These are phyloP conservation scores for Phaeoacremonium minimum DNA, from an alignment of 2,329 filamentous ascomycete species.

Conservation along the genomic window DNA sequence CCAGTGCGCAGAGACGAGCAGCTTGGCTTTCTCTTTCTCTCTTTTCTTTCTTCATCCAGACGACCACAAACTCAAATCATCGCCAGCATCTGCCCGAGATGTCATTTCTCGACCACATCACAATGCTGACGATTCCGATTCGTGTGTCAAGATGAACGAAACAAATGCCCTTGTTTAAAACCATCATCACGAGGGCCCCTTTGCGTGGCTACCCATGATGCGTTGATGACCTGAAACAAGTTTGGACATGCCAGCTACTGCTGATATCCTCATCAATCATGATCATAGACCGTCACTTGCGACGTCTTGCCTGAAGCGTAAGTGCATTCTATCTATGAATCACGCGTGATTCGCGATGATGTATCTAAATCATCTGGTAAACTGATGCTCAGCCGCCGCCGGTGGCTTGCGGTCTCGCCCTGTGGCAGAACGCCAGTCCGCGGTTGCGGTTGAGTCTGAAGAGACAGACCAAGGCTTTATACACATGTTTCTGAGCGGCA, in stretches of 20 bases:
- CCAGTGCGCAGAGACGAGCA: too few relatives aligned
- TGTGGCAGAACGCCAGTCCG: neutral
- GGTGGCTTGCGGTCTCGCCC: conserved; percentile 1
- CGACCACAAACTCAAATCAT: conserved; percentile 25
- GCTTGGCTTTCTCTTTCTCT: conserved; percentile 2
- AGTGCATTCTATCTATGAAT: conserved; percentile 2
- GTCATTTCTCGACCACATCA: conserved; percentile 21
- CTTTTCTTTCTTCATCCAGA: conserved; percentile 17
- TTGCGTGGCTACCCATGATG: conserved; percentile 58
- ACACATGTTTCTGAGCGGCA: conserved; percentile 5
- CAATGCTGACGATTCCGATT: conserved; percentile 48
- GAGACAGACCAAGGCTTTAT: conserved; percentile 6
- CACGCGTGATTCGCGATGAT: conserved; percentile 4
- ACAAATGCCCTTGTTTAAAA: conserved; percentile 57
- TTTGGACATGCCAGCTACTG: conserved; percentile 46
- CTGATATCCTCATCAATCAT: conserved; percentile 1
- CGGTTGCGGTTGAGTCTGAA: conserved; percentile 10
- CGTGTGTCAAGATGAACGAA: conserved; percentile 53
- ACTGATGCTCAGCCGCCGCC: conserved; percentile 11
- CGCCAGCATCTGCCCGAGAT: conserved; percentile 29
- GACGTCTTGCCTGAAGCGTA: conserved; percentile 3
- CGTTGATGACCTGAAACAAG: conserved; percentile 66
- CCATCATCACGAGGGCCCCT: conserved; percentile 66
- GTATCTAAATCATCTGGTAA: conserved; percentile 11
- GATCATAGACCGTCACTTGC: neutral